These are phyloP conservation scores for Pythium brassicae DNA, from an alignment of 352 stramenopile genomes.

Conservation along the genomic window DNA sequence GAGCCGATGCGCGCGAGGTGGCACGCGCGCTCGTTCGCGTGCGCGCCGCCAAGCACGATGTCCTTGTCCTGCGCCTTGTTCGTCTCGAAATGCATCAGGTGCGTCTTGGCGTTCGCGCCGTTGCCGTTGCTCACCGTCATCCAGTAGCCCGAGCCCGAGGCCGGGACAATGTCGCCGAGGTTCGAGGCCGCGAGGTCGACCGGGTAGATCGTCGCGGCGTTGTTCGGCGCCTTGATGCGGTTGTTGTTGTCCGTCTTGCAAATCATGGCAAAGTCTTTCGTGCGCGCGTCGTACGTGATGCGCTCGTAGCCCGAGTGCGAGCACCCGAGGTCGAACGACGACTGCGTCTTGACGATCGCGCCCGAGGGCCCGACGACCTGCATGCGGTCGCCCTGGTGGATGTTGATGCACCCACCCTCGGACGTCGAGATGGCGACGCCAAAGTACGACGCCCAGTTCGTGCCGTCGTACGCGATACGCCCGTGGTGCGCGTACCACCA, in stretches of 20 bases:
- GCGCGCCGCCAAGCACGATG: slow-evolving; percentile 42
- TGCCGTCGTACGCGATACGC: slow-evolving; percentile 49
- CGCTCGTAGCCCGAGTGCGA: slow-evolving; percentile 60
- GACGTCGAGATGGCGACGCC: slow-evolving; percentile 51
- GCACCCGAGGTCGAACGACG: slow-evolving; percentile 56
- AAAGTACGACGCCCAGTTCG: slow-evolving; percentile 64
- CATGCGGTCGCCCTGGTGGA: slow-evolving; percentile 68
- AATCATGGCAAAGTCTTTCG: slow-evolving; percentile 40
- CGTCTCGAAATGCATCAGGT: slow-evolving; percentile 55
- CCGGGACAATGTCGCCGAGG: slow-evolving; percentile 46
- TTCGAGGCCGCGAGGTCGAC: slow-evolving; percentile 44
- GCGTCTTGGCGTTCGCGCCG: slow-evolving; percentile 41
- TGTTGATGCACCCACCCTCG: slow-evolving; percentile 57
- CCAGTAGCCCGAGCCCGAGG: slow-evolving; percentile 45
- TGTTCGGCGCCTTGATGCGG: slow-evolving; percentile 63
- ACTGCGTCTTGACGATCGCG: slow-evolving; percentile 27
- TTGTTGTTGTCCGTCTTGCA: slow-evolving; percentile 73
- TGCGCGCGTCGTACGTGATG: slow-evolving; percentile 47
- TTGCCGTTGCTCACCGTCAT: slow-evolving; percentile 54
- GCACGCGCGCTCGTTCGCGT: slow-evolving; percentile 46
- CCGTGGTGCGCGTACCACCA: slow-evolving; percentile 70
- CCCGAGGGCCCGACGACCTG: slow-evolving; percentile 46
- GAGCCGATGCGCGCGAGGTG: slow-evolving; percentile 38
- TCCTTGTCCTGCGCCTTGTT: slow-evolving; percentile 39
- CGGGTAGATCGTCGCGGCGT: slow-evolving; percentile 47